phyloP scores from a whole-genome alignment of 805 yeast genomes.

The Candida pseudofarinosa region DNA sequence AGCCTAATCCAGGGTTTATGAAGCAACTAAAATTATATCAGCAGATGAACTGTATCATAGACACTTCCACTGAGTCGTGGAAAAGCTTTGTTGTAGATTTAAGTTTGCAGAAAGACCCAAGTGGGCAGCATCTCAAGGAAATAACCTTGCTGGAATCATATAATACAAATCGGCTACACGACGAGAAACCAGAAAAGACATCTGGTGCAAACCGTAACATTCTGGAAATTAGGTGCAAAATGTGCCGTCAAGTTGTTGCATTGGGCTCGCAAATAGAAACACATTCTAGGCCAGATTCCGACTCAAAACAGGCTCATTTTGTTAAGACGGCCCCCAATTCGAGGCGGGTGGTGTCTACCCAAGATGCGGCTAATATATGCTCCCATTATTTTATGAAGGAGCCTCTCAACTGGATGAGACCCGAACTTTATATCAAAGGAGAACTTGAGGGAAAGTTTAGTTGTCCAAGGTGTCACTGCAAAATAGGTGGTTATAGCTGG shows the following conservation, averaged over 20 bases:
- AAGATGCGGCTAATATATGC: slow-evolving; percentile 58
- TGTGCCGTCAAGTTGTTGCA: slow-evolving; percentile 74
- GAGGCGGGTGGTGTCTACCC: slow-evolving; percentile 53
- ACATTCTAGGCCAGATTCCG: slow-evolving; percentile 65
- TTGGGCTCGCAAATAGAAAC: slow-evolving; percentile 53
- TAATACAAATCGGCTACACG: slow-evolving; percentile 2
- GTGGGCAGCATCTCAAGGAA: slow-evolving; percentile 33
- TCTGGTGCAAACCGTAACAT: slow-evolving; percentile 7
- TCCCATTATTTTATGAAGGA: slow-evolving; percentile 78
- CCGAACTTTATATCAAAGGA: slow-evolving; percentile 61
- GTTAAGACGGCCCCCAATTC: slow-evolving; percentile 60
- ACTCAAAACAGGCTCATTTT: slow-evolving; percentile 63
- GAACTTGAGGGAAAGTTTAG: slow-evolving; percentile 80
- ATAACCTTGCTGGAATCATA: slow-evolving; percentile 6
- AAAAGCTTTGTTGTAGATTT: slow-evolving; percentile 22
- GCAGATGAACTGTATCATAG: slow-evolving; percentile 25
- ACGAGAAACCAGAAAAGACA: slow-evolving; percentile 13
- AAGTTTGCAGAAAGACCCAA: slow-evolving; percentile 33
- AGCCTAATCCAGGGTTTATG: slow-evolving; percentile 72
- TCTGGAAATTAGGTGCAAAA: slow-evolving; percentile 65
- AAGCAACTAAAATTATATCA: slow-evolving; percentile 68
- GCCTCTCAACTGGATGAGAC: slow-evolving; percentile 90
- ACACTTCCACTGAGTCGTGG: slow-evolving; percentile 18
- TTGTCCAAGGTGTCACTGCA: slow-evolving; percentile 81
- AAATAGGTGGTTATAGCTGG: slow-evolving; percentile 93